Conservation (phyloP, 768 basidiomycete species). For the Clitopilus passeckerianus region DNA sequence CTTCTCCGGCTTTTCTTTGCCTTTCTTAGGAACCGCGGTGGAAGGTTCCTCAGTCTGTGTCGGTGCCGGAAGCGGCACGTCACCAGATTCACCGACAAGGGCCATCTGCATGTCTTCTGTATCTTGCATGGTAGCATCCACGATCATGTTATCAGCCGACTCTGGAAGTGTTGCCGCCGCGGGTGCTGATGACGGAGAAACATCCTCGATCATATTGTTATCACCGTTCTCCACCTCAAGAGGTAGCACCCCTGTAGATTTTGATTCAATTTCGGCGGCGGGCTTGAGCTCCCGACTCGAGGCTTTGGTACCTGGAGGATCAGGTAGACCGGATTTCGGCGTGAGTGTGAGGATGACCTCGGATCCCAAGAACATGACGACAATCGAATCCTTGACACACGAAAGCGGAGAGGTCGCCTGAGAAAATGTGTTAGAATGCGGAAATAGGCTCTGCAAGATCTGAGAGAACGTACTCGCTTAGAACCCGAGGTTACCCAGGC, state of each 20-base stretch:
- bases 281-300: constrained; percentile 14
- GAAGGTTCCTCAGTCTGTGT: background rate
- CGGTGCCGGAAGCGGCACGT: background rate
- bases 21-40: background rate
- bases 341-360: background rate
- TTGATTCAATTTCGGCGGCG: background rate
- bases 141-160: constrained; percentile 1
- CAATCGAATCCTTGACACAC: background rate
- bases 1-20: constrained; percentile 1
- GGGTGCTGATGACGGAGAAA: background rate
- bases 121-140: background rate
- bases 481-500: constrained; percentile 33
- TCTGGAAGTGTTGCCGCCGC: background rate
- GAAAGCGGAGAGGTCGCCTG: background rate
- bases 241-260: background rate
- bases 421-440: background rate
- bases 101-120: no score
- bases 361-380: background rate
- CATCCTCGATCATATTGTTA: constrained; percentile 1
- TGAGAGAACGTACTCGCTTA: constrained; percentile 8
- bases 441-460: no score
- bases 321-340: background rate
- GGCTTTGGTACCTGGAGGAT: background rate
- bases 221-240: background rate
- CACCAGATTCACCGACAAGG: background rate